Percentiles rank a stretch among this genome's conserved stretches.
Conservation (phyloP, 2,329 filamentous ascomycete genomes). For the Colletotrichum plurivorum region DNA sequence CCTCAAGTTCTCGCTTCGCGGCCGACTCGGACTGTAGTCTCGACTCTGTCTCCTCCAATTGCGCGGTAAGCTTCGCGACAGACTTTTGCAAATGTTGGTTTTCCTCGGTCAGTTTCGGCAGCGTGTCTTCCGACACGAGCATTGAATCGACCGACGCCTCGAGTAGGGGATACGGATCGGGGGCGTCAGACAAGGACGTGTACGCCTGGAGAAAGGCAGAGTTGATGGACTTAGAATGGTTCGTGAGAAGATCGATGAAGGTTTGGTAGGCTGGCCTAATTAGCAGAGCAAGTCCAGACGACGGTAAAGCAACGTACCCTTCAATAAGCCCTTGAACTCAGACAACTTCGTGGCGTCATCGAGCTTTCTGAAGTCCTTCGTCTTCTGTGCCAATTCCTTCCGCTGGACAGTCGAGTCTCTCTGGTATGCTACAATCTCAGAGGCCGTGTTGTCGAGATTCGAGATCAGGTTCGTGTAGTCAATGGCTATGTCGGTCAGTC, state of each 20-base stretch:
- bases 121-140: conserved; percentile 90
- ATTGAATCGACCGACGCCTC: conserved; percentile 97
- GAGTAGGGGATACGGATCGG: conserved; percentile 94
- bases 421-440: conserved; percentile 93
- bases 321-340: conserved; percentile 91
- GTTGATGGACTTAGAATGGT: conserved; percentile 94
- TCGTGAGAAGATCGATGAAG: conserved; percentile 96
- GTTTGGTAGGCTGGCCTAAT: conserved; percentile 84
- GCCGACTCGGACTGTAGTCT: conserved; percentile 84
- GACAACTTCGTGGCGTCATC: conserved; percentile 89
- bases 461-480: conserved; percentile 88
- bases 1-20: conserved; percentile 81
- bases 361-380: conserved; percentile 95
- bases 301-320: conserved; percentile 63
- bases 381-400: conserved; percentile 98
- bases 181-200: conserved; percentile 92
- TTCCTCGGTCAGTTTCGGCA: conserved; percentile 90
- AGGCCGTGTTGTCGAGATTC: conserved; percentile 91
- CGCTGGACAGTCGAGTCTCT: conserved; percentile 95
- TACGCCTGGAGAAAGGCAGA: conserved; percentile 95
- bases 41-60: conserved; percentile 86
- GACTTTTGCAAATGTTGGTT: conserved; percentile 89
- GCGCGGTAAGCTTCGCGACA: conserved; percentile 80
- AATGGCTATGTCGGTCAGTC: conserved; percentile 73
- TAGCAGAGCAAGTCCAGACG: not conserved